These are phyloP conservation scores for Blastosporella zonata DNA, from an alignment of 1,284 basidiomycete species.

Conservation along the genomic window DNA sequence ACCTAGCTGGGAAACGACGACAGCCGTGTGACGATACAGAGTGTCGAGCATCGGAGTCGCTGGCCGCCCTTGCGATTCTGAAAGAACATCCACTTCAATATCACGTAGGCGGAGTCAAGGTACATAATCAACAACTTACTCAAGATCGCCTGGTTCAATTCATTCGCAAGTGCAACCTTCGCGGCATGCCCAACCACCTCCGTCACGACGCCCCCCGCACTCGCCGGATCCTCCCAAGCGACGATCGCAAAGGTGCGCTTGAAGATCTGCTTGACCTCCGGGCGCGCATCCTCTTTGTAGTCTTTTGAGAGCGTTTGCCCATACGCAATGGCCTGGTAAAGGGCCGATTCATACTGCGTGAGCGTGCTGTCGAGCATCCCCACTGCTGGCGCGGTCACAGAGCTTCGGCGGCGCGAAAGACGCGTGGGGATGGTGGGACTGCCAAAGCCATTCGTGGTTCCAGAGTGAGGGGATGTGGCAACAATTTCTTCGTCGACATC, in stretches of 20 bases:
- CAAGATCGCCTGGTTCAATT: conserved; percentile 78
- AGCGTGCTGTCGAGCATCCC: conserved; percentile 29
- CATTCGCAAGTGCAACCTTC: conserved; percentile 63
- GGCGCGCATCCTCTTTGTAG: conserved; percentile 58
- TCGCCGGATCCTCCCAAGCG: conserved; percentile 71
- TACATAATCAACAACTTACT: conserved; percentile 51
- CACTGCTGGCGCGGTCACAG: conserved; percentile 16
- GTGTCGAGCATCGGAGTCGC: conserved; percentile 69
- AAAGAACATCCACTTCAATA: neutral
- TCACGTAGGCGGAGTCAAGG: neutral
- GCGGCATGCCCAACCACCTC: conserved; percentile 67
- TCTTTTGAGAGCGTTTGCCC: conserved; percentile 68
- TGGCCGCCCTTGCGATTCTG: conserved; percentile 76
- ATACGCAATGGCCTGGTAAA: conserved; percentile 64
- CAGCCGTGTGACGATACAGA: conserved; percentile 68
- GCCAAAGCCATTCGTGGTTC: conserved; percentile 20
- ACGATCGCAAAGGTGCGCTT: conserved; percentile 75
- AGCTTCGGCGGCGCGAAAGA: conserved; percentile 10
- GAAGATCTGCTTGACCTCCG: conserved; percentile 61
- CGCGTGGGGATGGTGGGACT: conserved; percentile 9
- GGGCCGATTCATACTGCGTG: conserved; percentile 49
- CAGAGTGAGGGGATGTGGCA: conserved; percentile 8
- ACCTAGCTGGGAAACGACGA: conserved; percentile 65
- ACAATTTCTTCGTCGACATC: conserved; percentile 48
- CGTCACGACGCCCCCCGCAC: conserved; percentile 58